Evolutionary conservation across 2,329 filamentous ascomycete genomes (phyloP), one percentile per base, ranked within the genome.

Genomic region (Fusarium clavum): DNA sequence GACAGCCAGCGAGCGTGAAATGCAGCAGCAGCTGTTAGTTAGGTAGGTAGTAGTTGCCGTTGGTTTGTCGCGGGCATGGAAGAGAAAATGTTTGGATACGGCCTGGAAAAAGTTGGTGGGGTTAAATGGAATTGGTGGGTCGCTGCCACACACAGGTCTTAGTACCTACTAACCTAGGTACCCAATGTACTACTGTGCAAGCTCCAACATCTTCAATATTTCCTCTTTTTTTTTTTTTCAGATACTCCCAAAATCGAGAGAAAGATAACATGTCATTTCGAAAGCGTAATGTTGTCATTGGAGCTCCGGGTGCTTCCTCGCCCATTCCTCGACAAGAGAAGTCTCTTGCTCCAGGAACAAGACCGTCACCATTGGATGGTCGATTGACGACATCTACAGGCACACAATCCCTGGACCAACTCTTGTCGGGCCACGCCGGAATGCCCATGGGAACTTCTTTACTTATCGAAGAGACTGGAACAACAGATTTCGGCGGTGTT

Each of bases 301-400:
- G 79, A 41, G 64, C 79, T 9, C 52, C 78, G 3, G 73, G 73
- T 14, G 58, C 73, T 22, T 53, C 65, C 6, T 61, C 74, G 11
- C 57, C 73, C 6, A 46, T 56, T 49, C 52, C 64, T 10, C 72
- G 77, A 43, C 76, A 75, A 51, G 81, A 82, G 64, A 80, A 79
- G 64, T 75, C 79, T 22, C 80, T 83, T 41, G 74, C 81, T 4
- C 79, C 81, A 1, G 87, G 86, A 22, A 86, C 94, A 24, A 90
- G 95, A 52, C 93, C 95, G 18, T 99, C 96, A 14, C 93, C 94
- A 48, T 83, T 97, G 32, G 94, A 97, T 77, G 95, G 95, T 59
- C 90, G 94, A 49, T 86, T 90, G 40, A 97, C 93, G 10, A 98
- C 92, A 4, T 99, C 96, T 1, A 98, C 96, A 0, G 96, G 96